Evolutionary conservation across 164 flowering plant species (phyloP).

Genomic region (Vitis rotundifolia): DNA sequence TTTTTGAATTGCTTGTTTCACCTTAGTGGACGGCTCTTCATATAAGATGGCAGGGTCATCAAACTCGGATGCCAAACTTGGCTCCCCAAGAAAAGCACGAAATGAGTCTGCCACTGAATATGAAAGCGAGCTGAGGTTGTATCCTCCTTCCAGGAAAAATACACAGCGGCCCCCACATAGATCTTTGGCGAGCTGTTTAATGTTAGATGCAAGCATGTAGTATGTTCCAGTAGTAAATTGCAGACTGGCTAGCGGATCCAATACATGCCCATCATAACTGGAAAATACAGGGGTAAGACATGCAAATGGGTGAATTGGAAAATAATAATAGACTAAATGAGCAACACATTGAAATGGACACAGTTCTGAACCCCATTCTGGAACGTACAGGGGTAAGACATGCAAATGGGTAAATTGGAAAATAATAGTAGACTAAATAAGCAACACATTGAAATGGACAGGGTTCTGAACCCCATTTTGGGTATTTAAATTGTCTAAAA

Average conservation of each 20-base stretch:
- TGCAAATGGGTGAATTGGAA: background rate
- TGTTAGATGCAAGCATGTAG: constrained; percentile 84
- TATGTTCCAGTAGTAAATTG: constrained; percentile 89
- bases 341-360: background rate
- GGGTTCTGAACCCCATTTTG: background rate
- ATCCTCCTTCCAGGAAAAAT: constrained; percentile 97
- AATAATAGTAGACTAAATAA: background rate
- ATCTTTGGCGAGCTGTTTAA: constrained; percentile 76
- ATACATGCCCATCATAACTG: constrained; percentile 90
- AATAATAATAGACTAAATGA: background rate
- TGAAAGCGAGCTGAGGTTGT: constrained; percentile 84
- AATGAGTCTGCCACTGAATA: constrained; percentile 93
- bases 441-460: background rate
- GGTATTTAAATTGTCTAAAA: background rate
- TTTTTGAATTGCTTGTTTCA: constrained; percentile 70
- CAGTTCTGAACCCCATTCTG: constrained; percentile 23
- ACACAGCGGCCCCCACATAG: constrained; percentile 89
- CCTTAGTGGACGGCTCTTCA: constrained; percentile 76
- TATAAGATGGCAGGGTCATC: constrained; percentile 81
- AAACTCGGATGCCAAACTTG: constrained; percentile 61
- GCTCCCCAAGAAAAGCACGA: constrained; percentile 81
- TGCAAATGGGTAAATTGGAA: background rate
- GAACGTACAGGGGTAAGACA: background rate
- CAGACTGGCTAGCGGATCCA: constrained; percentile 89
- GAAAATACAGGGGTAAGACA: background rate